These are phyloP conservation scores for Lipomyces mesembrius DNA, from an alignment of 805 yeast species.

Conservation along the genomic window DNA sequence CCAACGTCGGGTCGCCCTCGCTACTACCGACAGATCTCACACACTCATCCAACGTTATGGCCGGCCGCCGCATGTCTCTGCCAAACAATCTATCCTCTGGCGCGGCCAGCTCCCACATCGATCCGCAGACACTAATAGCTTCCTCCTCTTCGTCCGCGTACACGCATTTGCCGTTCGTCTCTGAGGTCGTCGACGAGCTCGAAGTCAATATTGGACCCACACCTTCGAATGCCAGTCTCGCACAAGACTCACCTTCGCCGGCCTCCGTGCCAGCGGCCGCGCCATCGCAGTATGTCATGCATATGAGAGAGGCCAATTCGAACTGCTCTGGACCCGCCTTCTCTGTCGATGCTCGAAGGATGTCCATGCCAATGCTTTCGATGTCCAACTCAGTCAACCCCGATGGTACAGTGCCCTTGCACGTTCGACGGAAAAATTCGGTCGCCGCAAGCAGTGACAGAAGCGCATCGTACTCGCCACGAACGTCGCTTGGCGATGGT, in stretches of 20 bases:
- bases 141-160: background rate
- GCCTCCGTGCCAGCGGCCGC: background rate
- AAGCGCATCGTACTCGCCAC: conserved; percentile 3
- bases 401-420: conserved; percentile 21
- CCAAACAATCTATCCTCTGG: conserved; percentile 5
- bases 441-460: background rate
- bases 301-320: background rate
- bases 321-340: background rate
- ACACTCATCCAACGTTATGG: conserved; percentile 21
- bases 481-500: background rate
- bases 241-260: background rate
- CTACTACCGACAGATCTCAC: conserved; percentile 19
- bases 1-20: background rate
- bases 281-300: background rate
- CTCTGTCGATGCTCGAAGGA: background rate
- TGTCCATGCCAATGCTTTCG: conserved; percentile 16
- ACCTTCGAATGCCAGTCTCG: background rate
- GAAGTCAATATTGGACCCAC: background rate
- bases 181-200: background rate
- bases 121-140: conserved; percentile 10
- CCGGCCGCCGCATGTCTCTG: conserved; percentile 20
- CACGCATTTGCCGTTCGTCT: conserved; percentile 9
- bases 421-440: conserved; percentile 14
- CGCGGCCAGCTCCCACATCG: conserved; percentile 1
- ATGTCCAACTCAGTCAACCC: conserved; percentile 12